phyloP scores from a whole-genome alignment of 2,329 filamentous ascomycete genomes.

The Hypoxylon sp. region DNA sequence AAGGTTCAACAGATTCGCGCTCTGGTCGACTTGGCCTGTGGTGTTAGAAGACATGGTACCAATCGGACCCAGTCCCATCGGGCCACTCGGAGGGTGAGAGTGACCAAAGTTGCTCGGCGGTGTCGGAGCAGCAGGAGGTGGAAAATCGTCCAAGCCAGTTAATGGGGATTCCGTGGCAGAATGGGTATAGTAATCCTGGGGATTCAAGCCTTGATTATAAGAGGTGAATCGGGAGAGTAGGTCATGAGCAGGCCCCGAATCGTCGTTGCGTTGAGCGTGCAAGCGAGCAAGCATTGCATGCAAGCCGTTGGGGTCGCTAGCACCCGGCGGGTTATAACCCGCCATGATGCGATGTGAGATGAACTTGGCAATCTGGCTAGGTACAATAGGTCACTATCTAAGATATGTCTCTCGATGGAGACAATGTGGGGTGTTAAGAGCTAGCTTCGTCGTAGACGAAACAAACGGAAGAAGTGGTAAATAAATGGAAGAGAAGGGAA shows the following conservation, averaged over 20 bases:
- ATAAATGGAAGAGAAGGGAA: slow-evolving; percentile 9
- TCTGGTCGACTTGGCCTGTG: slow-evolving; percentile 61
- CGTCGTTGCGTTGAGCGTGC: slow-evolving; percentile 50
- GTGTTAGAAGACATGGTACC: slow-evolving; percentile 60
- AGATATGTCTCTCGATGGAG: slow-evolving; percentile 16
- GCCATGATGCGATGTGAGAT: slow-evolving; percentile 52
- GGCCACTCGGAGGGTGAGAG: slow-evolving; percentile 58
- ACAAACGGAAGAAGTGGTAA: background rate
- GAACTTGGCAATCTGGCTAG: slow-evolving; percentile 37
- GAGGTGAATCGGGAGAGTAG: slow-evolving; percentile 54
- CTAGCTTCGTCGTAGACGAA: slow-evolving; percentile 1
- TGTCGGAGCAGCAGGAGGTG: slow-evolving; percentile 64
- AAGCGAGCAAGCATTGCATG: slow-evolving; percentile 61
- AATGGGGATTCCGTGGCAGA: slow-evolving; percentile 52
- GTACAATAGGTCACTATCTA: slow-evolving; percentile 18
- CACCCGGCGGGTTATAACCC: slow-evolving; percentile 55
- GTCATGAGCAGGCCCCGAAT: slow-evolving; percentile 52
- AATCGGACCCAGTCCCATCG: slow-evolving; percentile 66
- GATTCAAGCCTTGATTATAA: slow-evolving; percentile 51
- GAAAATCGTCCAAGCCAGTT: slow-evolving; percentile 53
- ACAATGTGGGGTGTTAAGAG: background rate
- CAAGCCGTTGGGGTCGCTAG: slow-evolving; percentile 55
- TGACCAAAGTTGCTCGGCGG: slow-evolving; percentile 59
- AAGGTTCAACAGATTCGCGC: slow-evolving; percentile 71
- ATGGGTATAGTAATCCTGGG: slow-evolving; percentile 53